Evolutionary conservation across 176 grass and related monocot species (phyloP).

Genomic region (Tillandsia leiboldiana): DNA sequence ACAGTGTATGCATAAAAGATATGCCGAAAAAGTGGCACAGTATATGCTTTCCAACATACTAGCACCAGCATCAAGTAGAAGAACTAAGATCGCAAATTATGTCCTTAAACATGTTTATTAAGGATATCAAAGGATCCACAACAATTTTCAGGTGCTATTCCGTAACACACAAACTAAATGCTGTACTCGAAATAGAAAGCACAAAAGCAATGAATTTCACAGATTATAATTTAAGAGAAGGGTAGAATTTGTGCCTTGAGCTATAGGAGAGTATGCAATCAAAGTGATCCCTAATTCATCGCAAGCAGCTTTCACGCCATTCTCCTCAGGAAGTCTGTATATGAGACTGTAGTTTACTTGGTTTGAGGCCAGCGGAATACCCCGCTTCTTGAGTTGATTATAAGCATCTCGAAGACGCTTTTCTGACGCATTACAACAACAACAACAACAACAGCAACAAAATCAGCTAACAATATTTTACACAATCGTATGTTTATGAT

Average conservation of each 20-base stretch:
- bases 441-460: background rate
- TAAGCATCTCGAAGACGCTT: slow-evolving; percentile 58
- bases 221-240: background rate
- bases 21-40: too few relatives aligned
- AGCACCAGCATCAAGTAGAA: too few relatives aligned
- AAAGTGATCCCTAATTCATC: slow-evolving; percentile 71
- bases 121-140: too few relatives aligned
- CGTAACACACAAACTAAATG: background rate
- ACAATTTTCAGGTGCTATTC: too few relatives aligned
- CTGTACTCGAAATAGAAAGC: background rate
- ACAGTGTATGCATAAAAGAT: too few relatives aligned
- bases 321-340: slow-evolving; percentile 53
- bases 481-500: background rate
- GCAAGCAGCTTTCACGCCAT: slow-evolving; percentile 57
- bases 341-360: slow-evolving; percentile 77
- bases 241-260: slow-evolving; percentile 36
- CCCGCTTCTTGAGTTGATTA: slow-evolving; percentile 54
- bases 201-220: background rate
- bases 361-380: slow-evolving; percentile 61
- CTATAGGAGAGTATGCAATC: slow-evolving; percentile 71
- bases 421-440: slow-evolving; percentile 18
- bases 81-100: too few relatives aligned
- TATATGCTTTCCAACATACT: too few relatives aligned
- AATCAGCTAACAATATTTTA: background rate
- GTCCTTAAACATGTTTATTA: too few relatives aligned